Evolutionary conservation across 1,284 basidiomycete genomes (phyloP), one percentile per base, ranked within the genome.

Genomic region (Pseudozyma sp.): DNA sequence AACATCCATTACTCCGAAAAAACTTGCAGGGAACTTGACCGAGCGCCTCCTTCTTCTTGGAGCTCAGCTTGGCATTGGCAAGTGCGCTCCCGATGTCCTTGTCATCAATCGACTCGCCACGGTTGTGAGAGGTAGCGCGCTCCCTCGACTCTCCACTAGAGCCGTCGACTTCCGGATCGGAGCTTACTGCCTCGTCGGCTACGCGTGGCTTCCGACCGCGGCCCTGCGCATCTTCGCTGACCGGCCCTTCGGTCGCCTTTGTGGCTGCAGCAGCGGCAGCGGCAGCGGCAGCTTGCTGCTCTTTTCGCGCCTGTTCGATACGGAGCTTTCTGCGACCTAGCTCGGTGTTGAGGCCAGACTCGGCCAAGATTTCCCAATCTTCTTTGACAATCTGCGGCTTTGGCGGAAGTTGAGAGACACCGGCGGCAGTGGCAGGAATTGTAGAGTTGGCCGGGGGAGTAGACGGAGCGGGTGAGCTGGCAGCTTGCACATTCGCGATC

Each of bases 21-120:
- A 99, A 98, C 86, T 97, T 94, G 88, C 96, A 99, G 3, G 95
- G 95, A 30, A 99, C 96, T 87, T 97, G 95, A 11, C 92, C 93
- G 57, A 98, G 89, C 83, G 94, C 93, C 84, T 94, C 82, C 63
- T 82, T 83, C 67, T 84, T 83, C 68, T 83, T 83, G n/a, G 68
- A 70, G 53, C 73, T 78, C 17, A 84, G 75, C 68, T 84, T 83
- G 47, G 81, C 77, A 46, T 77, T 83, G 40, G 79, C 78, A 0
- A 83, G 66, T 14, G 80, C 79, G 46, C 79, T 82, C 48, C 80
- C 80, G 4, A 63, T 60, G 49, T 75, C 77, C 33, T 75, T 72
- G 47, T 79, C 76, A 46, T 75, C 74, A 47, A 53, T 40, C 16
- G 60, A 57, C 17, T 77, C 74, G 43, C 52, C 67, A 7, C 49